Base-by-base conservation (phyloP, 192 early-diverging fungal genomes). In the Obelidium mucronatum region DNA sequence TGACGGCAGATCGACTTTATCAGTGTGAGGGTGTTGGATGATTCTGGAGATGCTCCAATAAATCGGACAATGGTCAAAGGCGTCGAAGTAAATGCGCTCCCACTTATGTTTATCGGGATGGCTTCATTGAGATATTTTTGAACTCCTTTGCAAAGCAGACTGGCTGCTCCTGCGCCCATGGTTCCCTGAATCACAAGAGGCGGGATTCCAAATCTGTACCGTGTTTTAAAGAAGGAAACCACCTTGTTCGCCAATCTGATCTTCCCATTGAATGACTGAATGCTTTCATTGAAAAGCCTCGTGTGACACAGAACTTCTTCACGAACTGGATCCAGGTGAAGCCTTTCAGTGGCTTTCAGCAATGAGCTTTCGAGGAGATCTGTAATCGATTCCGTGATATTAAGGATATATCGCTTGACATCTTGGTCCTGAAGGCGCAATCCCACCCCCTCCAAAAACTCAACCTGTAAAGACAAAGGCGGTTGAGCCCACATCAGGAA, bases 301-400 rank as follows among this genome's bases (percentile, higher is more conserved):
- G 78, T n/a, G 39, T 79, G 78, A 26, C 28, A 52, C 3, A 79
- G 42, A 1, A 79, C 40, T 67, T 79, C 78, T 48, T 79, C 78
- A 37, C 60, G 56, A 28, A 79, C 30, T 5, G 70, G 35, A 35
- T 79, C 78, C 3, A 61, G 22, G 42, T 40, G 19, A 5, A 63
- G 55, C 15, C 67, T 24, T 4, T 77, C 76, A 15, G 52, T 44
- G 8, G 48, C 67, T 15, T 62, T 69, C 8, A 48, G 35, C 30
- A 77, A 51, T 5, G 65, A 56, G 28, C 26, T 55, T 40, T 77
- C 76, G 6, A 77, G 51, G 5, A 77, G n/a, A 4, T 58, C 54
- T 19, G 54, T 71, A 40, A 77, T 52, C 8, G n/a, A 11, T 24
- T 61, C 61, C 26, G 73, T 63, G 33, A 74, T 30, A 6, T 64